phyloP scores from a whole-genome alignment of 345 rosid genomes.

The Gossypium mustelinum region DNA sequence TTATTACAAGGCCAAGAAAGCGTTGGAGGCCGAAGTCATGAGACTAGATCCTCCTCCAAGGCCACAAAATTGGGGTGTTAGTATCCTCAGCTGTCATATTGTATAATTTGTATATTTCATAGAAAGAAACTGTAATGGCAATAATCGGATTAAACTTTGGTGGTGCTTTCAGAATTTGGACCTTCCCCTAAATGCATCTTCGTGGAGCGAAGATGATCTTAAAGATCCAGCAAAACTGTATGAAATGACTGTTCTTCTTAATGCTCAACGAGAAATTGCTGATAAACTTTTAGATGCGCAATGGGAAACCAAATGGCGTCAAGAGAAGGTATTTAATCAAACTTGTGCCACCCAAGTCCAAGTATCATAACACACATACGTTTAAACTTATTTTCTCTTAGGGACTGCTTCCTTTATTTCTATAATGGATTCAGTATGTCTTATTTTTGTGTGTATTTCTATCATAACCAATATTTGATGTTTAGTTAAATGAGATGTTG shows the following conservation, averaged over 20 bases:
- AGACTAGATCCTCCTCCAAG: slow-evolving; percentile 74
- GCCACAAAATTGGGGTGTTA: slow-evolving; percentile 90
- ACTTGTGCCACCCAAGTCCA: too few relatives aligned
- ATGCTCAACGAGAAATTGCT: slow-evolving; percentile 90
- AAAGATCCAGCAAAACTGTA: slow-evolving; percentile 68
- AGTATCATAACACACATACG: too few relatives aligned
- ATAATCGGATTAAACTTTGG: slow-evolving; percentile 17
- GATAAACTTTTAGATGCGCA: slow-evolving; percentile 68
- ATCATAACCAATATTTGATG: not conserved
- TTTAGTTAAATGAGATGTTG: slow-evolving; percentile 72
- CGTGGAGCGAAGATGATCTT: slow-evolving; percentile 91
- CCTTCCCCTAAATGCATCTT: slow-evolving; percentile 73
- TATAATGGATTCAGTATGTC: not conserved
- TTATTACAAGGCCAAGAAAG: slow-evolving; percentile 78
- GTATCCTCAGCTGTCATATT: slow-evolving; percentile 26
- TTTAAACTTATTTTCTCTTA: too few relatives aligned
- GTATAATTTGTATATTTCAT: not conserved
- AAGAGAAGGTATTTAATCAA: slow-evolving; percentile 55
- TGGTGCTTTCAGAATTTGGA: slow-evolving; percentile 57
- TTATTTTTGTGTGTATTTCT: not conserved
- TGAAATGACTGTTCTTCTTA: slow-evolving; percentile 90
- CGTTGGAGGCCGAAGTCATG: slow-evolving; percentile 72
- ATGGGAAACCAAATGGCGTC: slow-evolving; percentile 91
- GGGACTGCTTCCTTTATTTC: too few relatives aligned
- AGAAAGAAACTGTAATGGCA: not conserved